These are phyloP conservation scores for Pelargonium australe DNA, from an alignment of 441 rosid genomes.

Conservation along the genomic window DNA sequence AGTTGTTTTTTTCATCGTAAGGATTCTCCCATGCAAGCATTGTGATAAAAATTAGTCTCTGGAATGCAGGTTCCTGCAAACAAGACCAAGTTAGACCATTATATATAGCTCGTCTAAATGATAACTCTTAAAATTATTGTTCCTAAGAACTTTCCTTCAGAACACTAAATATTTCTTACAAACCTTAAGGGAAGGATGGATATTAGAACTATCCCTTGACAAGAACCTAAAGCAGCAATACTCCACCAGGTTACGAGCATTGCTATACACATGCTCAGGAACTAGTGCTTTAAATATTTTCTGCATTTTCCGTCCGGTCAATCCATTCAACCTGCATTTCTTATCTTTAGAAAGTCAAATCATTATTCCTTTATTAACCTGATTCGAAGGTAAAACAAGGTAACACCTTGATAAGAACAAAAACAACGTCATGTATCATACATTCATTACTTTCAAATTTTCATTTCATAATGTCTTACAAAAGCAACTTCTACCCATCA, in stretches of 20 bases:
- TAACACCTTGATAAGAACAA: background rate
- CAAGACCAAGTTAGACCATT: constrained; percentile 12
- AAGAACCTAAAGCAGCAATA: constrained; percentile 93
- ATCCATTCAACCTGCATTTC: constrained; percentile 88
- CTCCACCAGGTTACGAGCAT: constrained; percentile 77
- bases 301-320: constrained; percentile 75
- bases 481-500: background rate
- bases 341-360: constrained; percentile 35
- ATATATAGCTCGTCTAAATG: background rate
- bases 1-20: constrained; percentile 38
- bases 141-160: no score
- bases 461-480: background rate
- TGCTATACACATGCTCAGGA: constrained; percentile 43
- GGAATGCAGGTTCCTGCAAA: constrained; percentile 80
- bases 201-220: constrained; percentile 68
- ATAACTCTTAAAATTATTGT: no score
- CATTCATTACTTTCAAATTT: background rate
- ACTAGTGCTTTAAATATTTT: constrained; percentile 81
- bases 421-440: background rate
- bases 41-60: constrained; percentile 77
- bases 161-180: no score
- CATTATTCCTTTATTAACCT: constrained; percentile 28
- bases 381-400: background rate
- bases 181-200: constrained; percentile 89
- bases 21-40: constrained; percentile 97